Evolutionary conservation across 495 filamentous ascomycete species (phyloP), one percentile per base, ranked within the genome.

Genomic region (Neurospora sp.): DNA sequence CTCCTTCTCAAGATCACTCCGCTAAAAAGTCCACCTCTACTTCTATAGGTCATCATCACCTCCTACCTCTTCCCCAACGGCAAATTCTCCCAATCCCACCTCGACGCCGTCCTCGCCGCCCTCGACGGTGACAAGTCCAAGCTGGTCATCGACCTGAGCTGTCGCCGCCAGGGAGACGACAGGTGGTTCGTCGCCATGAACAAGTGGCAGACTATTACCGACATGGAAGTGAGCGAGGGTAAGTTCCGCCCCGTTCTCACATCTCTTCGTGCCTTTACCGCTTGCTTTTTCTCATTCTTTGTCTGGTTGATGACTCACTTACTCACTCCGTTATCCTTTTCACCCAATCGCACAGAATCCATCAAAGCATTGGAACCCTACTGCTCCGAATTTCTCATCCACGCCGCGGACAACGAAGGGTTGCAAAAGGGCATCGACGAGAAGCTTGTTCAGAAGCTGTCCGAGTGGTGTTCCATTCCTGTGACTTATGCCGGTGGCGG

Each of bases 401-500:
- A 99, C 77, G 96, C 96, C n/a, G 96, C 96, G n/a, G 96, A 99
- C 79, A 94, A 95, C 71, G 96, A 98, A 79, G 96, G 96, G 10
- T 83, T 98, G 68, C 96, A 98, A 79, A 85, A 86, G 69, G 96
- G 96, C 38, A 91, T 99, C 69, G 96, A 99, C 76, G 91, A 95
- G 76, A 86, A 91, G 69, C 83, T 99, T 3, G 94, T 99, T 0
- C 81, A 86, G 71, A 88, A 84, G 71, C 82, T 99, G 68, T 91
- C 93, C 2, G 81, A 89, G 74, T 98, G 94, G 93, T 96, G 93
- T 76, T 89, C 85, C 11, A 94, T 96, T 68, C 96, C 96, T 11
- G 91, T 98, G 5, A 99, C 96, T 3, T 99, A 99, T 84, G 96
- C 96, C 39, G 96, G 96, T 10, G 96, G 96, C 11, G 95, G 91